A percentile compares a stretch with the other conserved stretches of the same genome.
phyloP scores from a whole-genome alignment of 352 stramenopile species.

The Elongisporangium prolatum region DNA sequence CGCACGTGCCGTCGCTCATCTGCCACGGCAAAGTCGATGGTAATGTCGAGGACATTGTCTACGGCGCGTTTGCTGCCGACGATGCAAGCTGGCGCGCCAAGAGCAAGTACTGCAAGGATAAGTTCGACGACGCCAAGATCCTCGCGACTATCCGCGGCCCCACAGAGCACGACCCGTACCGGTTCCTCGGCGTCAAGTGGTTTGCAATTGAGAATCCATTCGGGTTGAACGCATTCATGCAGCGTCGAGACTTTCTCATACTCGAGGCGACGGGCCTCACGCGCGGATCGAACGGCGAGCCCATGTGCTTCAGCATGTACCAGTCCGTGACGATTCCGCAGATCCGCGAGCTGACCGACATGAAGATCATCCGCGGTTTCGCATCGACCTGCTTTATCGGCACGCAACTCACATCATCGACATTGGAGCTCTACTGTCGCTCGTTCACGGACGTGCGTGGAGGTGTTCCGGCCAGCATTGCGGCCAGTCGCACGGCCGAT shows the following conservation, averaged over 20 bases:
- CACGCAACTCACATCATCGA: conserved; percentile 6
- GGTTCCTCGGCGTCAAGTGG: conserved; percentile 54
- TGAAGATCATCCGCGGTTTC: conserved; percentile 30
- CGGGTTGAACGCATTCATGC: conserved; percentile 31
- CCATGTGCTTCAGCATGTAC: conserved; percentile 41
- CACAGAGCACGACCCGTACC: conserved; percentile 28
- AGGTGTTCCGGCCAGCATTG: conserved; percentile 28
- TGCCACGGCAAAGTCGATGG: conserved; percentile 38
- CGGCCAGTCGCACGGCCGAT: conserved; percentile 29
- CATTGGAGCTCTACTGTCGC: conserved; percentile 43
- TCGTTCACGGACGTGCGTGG: conserved; percentile 39
- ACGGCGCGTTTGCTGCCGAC: conserved; percentile 34
- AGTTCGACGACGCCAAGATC: conserved; percentile 39
- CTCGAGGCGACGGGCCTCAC: conserved; percentile 36
- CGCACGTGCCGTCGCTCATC: conserved; percentile 17
- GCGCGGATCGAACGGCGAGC: conserved; percentile 25
- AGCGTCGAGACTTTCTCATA: conserved; percentile 46
- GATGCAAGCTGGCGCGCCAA: conserved; percentile 38
- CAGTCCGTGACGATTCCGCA: conserved; percentile 40
- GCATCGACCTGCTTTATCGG: conserved; percentile 38
- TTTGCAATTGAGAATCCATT: conserved; percentile 44
- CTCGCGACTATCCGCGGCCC: conserved; percentile 30
- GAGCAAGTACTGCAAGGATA: conserved; percentile 43
- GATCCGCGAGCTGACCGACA: conserved; percentile 24
- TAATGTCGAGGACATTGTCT: conserved; percentile 46